A percentile compares a stretch with the other conserved stretches of the same genome.
Conservation (phyloP, 371 early-diverging fungal species). For the Rhizopus arrhizus region DNA sequence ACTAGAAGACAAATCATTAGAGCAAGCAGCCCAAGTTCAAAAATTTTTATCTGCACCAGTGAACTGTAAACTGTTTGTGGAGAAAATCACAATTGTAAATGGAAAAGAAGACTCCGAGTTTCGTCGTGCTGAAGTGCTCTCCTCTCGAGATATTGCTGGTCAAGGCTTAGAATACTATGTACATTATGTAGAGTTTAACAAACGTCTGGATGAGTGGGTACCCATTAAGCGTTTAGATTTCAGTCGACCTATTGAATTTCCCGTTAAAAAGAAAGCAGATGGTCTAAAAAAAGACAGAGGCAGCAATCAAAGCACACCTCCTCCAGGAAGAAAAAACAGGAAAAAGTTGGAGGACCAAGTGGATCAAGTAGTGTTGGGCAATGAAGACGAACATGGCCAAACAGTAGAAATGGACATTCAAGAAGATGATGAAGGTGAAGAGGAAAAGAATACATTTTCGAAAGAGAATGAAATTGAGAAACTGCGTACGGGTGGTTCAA, state of each 20-base stretch:
- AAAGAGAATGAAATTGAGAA: conserved; percentile 94
- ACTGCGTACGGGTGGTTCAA: conserved; percentile 86
- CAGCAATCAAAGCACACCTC: conserved; percentile 27
- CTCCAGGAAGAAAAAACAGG: conserved; percentile 8
- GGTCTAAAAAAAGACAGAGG: conserved; percentile 56
- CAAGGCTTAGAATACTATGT: conserved; percentile 90
- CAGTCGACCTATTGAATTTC: conserved; percentile 73
- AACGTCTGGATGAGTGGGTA: conserved; percentile 99
- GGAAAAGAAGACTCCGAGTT: conserved; percentile 58
- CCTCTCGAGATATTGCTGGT: conserved; percentile 65
- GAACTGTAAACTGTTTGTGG: conserved; percentile 75
- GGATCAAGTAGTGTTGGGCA: conserved; percentile 20
- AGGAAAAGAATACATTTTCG: conserved; percentile 54
- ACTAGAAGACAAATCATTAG: conserved; percentile 3
- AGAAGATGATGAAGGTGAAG: conserved; percentile 56
- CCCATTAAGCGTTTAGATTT: conserved; percentile 72
- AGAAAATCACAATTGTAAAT: conserved; percentile 48
- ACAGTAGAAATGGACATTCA: conserved; percentile 25
- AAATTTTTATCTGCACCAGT: conserved; percentile 41
- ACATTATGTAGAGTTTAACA: conserved; percentile 98
- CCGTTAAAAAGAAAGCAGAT: conserved; percentile 45
- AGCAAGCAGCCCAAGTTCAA: conserved; percentile 16
- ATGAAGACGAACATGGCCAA: conserved; percentile 22
- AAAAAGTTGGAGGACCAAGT: conserved; percentile 19
- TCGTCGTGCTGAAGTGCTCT: conserved; percentile 92